Conservation (phyloP, 202 grass and related monocot species). For the Carex arenaria region DNA sequence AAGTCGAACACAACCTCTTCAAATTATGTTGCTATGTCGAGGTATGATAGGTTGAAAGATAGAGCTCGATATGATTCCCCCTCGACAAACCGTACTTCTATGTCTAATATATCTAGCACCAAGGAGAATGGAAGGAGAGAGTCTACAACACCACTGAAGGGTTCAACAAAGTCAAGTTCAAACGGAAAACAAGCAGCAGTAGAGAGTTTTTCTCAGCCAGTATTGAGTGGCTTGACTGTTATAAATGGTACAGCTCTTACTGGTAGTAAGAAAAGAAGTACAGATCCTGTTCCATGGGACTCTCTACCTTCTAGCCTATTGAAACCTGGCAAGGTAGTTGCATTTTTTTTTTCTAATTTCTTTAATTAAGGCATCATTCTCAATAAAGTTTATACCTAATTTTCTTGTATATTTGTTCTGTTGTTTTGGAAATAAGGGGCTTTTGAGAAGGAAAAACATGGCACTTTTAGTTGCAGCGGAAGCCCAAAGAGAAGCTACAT, state of each 20-base stretch:
- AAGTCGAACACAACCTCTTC: conserved; percentile 1
- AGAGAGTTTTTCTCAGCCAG: conserved; percentile 7
- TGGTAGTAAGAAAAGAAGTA: conserved; percentile 62
- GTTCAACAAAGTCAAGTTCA: conserved; percentile 31
- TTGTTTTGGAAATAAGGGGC: conserved; percentile 57
- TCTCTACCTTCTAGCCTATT: conserved; percentile 69
- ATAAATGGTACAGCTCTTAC: conserved; percentile 23
- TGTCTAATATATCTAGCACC: background rate
- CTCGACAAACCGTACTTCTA: background rate
- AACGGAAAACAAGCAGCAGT: conserved; percentile 36
- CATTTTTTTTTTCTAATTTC: background rate
- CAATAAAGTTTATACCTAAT: background rate
- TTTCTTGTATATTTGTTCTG: background rate
- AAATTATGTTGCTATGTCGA: background rate
- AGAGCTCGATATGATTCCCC: conserved; percentile 8
- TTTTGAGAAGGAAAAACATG: conserved; percentile 79
- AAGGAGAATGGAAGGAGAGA: conserved; percentile 37
- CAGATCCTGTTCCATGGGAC: conserved; percentile 73
- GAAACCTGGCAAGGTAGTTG: conserved; percentile 77
- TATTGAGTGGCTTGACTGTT: background rate
- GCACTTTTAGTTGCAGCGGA: conserved; percentile 82
- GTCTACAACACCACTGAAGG: conserved; percentile 18
- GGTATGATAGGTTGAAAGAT: conserved; percentile 3
- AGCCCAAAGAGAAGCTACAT: conserved; percentile 88
- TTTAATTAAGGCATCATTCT: background rate